These are phyloP conservation scores for Coemansia sp. DNA, from an alignment of 192 early-diverging fungal genomes.

Conservation along the genomic window DNA sequence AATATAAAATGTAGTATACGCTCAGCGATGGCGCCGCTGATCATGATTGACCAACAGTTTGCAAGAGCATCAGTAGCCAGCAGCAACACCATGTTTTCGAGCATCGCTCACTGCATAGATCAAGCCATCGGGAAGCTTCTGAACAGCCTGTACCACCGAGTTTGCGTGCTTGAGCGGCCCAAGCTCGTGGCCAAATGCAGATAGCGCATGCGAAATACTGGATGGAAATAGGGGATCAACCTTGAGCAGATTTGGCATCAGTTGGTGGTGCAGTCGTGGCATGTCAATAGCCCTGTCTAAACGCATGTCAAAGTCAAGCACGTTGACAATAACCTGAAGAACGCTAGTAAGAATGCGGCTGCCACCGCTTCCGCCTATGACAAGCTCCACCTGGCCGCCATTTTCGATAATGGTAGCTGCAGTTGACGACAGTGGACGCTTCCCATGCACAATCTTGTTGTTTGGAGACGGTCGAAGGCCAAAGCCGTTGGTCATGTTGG, in stretches of 20 bases:
- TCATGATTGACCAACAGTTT: too few species aligned
- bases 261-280: constrained; percentile 87
- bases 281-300: constrained; percentile 68
- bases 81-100: constrained; percentile 65
- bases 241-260: constrained; percentile 72
- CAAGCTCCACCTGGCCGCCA: constrained; percentile 63
- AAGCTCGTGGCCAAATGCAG: constrained; percentile 49
- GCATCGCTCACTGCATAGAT: constrained; percentile 64
- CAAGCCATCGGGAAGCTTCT: constrained; percentile 43
- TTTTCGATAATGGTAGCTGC: constrained; percentile 50
- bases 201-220: constrained; percentile 33
- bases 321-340: constrained; percentile 71
- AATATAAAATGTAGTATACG: too few species aligned
- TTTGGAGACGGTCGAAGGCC: constrained; percentile 81
- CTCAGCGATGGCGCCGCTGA: too few species aligned
- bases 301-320: constrained; percentile 70
- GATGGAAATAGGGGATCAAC: constrained; percentile 54
- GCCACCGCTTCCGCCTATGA: constrained; percentile 87
- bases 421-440: constrained; percentile 75
- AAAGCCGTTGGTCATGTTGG: constrained; percentile 69
- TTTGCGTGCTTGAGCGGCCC: constrained; percentile 28
- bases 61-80: constrained; percentile 43
- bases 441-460: constrained; percentile 77
- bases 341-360: constrained; percentile 78
- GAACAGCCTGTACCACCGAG: constrained; percentile 63